Evolutionary conservation across 768 basidiomycete genomes (phyloP).

Genomic region (Tulasnella sp.): DNA sequence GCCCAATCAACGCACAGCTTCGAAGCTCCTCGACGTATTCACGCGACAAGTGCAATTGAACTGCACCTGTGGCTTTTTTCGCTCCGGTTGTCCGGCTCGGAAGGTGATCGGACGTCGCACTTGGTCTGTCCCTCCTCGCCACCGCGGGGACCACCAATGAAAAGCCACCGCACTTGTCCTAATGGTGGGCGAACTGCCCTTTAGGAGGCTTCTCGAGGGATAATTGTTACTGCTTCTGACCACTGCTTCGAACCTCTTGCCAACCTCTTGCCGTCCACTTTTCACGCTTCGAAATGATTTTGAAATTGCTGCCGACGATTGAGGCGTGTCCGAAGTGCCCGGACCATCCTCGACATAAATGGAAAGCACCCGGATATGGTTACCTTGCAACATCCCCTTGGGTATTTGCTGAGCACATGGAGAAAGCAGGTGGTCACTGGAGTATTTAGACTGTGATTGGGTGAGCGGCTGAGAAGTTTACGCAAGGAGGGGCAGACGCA

Average conservation of each 20-base stretch:
- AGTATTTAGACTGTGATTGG: slow-evolving; percentile 1
- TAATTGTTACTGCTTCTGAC: too few species aligned
- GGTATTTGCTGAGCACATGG: neutral
- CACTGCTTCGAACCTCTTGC: too few species aligned
- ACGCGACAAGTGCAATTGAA: neutral
- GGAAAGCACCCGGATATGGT: neutral
- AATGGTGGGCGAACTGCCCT: neutral
- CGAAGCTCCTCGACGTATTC: neutral
- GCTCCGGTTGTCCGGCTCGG: neutral
- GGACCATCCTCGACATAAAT: neutral
- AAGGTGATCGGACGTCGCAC: neutral
- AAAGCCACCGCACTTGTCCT: neutral
- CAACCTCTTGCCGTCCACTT: too few species aligned
- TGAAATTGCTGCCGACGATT: neutral
- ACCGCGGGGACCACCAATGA: neutral
- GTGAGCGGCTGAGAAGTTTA: slow-evolving; percentile 13
- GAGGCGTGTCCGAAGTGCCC: neutral
- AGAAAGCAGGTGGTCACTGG: neutral
- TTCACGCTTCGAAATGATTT: neutral
- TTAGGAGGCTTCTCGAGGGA: neutral
- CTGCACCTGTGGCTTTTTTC: neutral
- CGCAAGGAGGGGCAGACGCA: neutral
- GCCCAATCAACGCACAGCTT: neutral
- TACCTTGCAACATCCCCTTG: neutral
- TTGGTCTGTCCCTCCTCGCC: neutral